Evolutionary conservation across 495 filamentous ascomycete genomes (phyloP), one percentile per base, ranked within the genome.

Genomic region (Tuber calosporum): DNA sequence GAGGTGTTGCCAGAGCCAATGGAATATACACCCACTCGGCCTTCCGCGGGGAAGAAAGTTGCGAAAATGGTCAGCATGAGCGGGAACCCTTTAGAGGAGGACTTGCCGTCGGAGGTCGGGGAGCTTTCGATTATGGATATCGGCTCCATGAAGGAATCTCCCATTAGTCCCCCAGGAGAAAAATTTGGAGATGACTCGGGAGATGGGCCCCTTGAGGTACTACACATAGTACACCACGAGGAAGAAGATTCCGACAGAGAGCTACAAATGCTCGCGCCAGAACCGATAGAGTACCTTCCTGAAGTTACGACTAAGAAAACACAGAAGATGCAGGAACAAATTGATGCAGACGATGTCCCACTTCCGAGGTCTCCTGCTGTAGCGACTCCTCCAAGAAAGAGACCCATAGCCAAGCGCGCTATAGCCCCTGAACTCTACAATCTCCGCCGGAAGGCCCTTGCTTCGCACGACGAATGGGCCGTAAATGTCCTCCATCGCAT

Each of bases 381-480:
- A n/a, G 45, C 22, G 45, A 53, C 45, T 11, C 20, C 45, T 53
- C 45, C 9, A 69, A 72, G 30, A 26, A 15, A 6, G 53, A 38
- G 13, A 30, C 39, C 8, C 19, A 73, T 9, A 5, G 5, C 22
- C 37, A 72, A 71, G 19, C 15, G 22, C 41, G 20, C 19, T 37
- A 75, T 22, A 72, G 72, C 36, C 22, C 71, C 75, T 26, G 43
- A 68, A 30, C 36, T 79, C 20, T 45, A 80, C 11, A 80, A 82
- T 68, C 73, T 86, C 62, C 77, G 82, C 72, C 78, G 78, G 66
- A 76, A 79, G 26, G 73, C 79, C 0, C 39, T 83, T 9, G 67
- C 77, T 6, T 82, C 77, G 66, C 83, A 83, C 69, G 81, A 84
- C 41, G 75, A 77, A 45, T 84, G 83, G 83, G 66, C 72, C 13